Conservation (phyloP, 352 stramenopile species). For the Phytophthora agathidicida region DNA sequence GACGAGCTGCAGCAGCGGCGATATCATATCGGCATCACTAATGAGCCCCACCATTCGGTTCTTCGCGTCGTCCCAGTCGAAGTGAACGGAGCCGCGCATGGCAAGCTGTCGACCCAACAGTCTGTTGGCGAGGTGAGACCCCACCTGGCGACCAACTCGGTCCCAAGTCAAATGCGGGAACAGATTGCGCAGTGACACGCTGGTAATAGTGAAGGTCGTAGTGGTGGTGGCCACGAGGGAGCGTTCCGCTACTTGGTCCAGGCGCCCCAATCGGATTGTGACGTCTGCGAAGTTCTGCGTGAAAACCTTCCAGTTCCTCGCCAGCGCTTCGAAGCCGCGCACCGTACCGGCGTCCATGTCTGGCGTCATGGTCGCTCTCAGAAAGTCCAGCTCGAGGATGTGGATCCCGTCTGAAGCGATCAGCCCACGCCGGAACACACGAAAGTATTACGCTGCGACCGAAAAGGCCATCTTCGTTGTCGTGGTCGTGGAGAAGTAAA, state of each 20-base stretch:
- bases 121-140: not conserved
- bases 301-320: not conserved
- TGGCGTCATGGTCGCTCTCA: not conserved
- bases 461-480: too few species aligned
- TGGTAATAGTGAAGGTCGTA: conserved; percentile 3
- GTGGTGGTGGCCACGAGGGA: not conserved
- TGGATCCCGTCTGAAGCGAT: too few species aligned
- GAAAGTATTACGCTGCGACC: too few species aligned
- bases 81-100: not conserved
- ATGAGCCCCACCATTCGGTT: not conserved
- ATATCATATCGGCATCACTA: conserved; percentile 1
- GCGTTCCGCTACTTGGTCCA: not conserved
- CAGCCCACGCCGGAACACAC: too few species aligned
- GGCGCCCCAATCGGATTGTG: not conserved
- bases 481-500: too few species aligned
- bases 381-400: conserved; percentile 6
- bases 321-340: not conserved
- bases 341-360: not conserved
- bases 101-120: not conserved
- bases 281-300: not conserved
- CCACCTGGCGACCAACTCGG: not conserved
- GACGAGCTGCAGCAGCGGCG: not conserved
- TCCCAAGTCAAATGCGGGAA: conserved; percentile 1
- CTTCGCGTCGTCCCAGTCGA: conserved; percentile 4
- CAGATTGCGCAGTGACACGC: not conserved